phyloP scores from a whole-genome alignment of 2,329 filamentous ascomycete species.

The Didymella glomerata region DNA sequence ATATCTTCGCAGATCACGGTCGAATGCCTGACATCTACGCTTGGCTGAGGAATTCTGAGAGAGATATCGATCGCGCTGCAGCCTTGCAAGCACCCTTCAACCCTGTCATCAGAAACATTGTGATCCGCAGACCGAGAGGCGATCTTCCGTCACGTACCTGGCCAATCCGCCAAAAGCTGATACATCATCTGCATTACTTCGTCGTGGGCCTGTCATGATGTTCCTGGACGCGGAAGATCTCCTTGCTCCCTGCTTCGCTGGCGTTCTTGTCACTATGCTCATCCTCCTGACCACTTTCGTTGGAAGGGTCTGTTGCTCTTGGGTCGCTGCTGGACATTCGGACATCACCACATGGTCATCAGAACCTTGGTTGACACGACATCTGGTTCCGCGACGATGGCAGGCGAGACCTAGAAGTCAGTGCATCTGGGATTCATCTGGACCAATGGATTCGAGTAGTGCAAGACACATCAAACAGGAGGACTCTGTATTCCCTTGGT shows the following conservation, averaged over 20 bases:
- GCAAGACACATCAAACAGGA: not conserved
- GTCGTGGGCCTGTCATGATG: not conserved
- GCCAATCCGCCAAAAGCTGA: not conserved
- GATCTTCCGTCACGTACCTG: constrained; percentile 1
- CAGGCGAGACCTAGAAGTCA: not conserved
- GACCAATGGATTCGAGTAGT: not conserved
- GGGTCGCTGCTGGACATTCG: not conserved
- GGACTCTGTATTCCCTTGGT: not conserved
- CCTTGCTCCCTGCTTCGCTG: not conserved
- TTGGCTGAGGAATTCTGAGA: not conserved
- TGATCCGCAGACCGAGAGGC: not conserved
- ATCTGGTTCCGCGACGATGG: not conserved
- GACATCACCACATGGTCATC: not conserved
- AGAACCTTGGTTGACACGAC: not conserved
- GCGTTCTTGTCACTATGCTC: not conserved
- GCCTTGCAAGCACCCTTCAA: not conserved
- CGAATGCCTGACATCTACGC: not conserved
- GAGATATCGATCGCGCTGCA: constrained; percentile 2
- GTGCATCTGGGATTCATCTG: not conserved
- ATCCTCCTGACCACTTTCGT: not conserved
- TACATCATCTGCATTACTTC: not conserved
- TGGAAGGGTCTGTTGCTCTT: not conserved
- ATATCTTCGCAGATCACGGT: not conserved
- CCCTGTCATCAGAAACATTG: not conserved
- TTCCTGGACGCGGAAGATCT: not conserved